phyloP scores from a whole-genome alignment of 1,139 yeast genomes.

The Geotrichum australiense region DNA sequence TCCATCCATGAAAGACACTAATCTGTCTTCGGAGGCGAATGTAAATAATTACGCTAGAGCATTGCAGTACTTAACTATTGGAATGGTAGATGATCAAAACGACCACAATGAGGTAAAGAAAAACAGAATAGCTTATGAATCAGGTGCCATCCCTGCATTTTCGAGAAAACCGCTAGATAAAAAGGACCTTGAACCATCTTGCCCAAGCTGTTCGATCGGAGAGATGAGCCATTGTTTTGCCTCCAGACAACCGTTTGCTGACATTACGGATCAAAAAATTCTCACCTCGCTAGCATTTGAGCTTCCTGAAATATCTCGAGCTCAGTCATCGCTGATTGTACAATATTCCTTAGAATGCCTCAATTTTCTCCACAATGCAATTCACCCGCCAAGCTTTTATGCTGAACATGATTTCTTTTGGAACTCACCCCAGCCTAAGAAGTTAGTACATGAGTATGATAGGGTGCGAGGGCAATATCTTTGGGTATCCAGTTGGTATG shows the following conservation, averaged over 20 bases:
- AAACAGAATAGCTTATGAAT: constrained; percentile 2
- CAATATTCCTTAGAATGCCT: constrained; percentile 16
- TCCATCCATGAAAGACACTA: constrained; percentile 8
- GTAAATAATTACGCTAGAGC: constrained; percentile 17
- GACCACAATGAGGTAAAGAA: not conserved
- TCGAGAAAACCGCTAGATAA: constrained; percentile 15
- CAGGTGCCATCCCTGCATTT: constrained; percentile 15
- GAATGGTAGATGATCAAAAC: constrained; percentile 15
- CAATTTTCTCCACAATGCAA: constrained; percentile 18
- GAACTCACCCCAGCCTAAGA: constrained; percentile 17
- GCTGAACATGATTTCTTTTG: constrained; percentile 20
- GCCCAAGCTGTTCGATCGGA: constrained; percentile 19
- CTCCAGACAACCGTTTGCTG: constrained; percentile 16
- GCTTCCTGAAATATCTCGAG: constrained; percentile 17
- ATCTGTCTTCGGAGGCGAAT: constrained; percentile 10
- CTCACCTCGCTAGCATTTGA: constrained; percentile 17
- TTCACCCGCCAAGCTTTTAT: constrained; percentile 19
- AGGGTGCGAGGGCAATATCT: constrained; percentile 26
- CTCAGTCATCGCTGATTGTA: constrained; percentile 15
- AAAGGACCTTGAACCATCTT: constrained; percentile 14
- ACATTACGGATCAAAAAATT: constrained; percentile 14
- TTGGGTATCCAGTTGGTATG: constrained; percentile 35
- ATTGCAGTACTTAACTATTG: constrained; percentile 15
- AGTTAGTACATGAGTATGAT: constrained; percentile 12
- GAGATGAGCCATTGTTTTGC: constrained; percentile 20